Conservation (phyloP, 106 monocot genomes). For the Dendrobium chrysotoxum region DNA sequence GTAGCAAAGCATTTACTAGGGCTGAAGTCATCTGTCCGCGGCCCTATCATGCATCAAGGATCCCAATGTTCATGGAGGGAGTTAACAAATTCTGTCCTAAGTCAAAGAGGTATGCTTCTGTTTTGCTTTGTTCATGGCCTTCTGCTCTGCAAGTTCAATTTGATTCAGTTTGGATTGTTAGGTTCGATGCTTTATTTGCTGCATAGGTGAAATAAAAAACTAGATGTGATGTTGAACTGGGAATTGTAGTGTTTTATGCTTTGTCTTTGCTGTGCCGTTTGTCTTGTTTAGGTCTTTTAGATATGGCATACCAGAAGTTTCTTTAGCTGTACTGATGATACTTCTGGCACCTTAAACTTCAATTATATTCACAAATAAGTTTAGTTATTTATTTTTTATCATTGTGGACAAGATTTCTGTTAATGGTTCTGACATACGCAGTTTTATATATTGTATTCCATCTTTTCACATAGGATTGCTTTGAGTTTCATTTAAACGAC, state of each 20-base stretch:
- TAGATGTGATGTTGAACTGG: not conserved
- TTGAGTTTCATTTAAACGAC: too few species aligned
- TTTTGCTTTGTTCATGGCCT: not conserved
- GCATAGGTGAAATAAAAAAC: not conserved
- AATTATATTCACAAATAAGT: too few species aligned
- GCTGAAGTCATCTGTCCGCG: slow-evolving; percentile 6
- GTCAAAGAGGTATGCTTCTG: slow-evolving; percentile 1
- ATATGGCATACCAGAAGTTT: too few species aligned
- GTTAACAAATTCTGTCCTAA: not conserved
- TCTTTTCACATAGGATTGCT: too few species aligned
- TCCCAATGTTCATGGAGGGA: not conserved
- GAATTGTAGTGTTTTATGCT: not conserved
- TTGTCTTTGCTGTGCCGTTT: not conserved
- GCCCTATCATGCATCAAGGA: not conserved
- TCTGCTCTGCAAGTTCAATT: not conserved
- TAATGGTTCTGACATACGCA: too few species aligned
- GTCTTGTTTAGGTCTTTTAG: too few species aligned
- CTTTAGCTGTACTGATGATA: too few species aligned
- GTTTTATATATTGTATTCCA: too few species aligned
- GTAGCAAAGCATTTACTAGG: not conserved
- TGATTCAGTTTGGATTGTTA: not conserved
- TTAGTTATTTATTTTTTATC: not conserved
- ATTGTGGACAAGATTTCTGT: not conserved
- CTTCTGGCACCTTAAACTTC: too few species aligned
- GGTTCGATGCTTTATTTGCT: not conserved